Evolutionary conservation across 306 rosid genomes (phyloP).

Genomic region (Astragalus glycyphyllos): DNA sequence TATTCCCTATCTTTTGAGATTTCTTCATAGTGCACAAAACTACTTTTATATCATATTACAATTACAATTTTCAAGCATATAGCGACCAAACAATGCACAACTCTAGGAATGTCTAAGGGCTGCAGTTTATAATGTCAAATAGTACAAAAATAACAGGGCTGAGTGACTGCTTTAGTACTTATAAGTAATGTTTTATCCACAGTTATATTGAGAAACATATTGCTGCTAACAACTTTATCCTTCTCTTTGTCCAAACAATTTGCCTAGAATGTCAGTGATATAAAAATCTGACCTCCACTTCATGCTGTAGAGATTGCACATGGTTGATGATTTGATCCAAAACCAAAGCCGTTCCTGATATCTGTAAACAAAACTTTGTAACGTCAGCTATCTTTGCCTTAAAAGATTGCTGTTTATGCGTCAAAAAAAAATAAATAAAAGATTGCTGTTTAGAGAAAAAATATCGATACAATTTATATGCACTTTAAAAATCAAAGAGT

Average conservation of each 20-base stretch:
- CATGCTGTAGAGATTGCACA: conserved; percentile 86
- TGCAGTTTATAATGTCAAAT: conserved; percentile 11
- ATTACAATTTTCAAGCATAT: conserved; percentile 20
- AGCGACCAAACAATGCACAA: conserved; percentile 21
- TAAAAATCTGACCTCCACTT: conserved; percentile 90
- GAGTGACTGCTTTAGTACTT: conserved; percentile 1
- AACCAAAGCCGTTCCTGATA: conserved; percentile 91
- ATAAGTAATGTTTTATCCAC: conserved; percentile 31
- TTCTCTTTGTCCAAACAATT: conserved; percentile 45
- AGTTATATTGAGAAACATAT: conserved; percentile 26
- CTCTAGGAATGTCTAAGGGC: conserved; percentile 12
- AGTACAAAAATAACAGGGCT: conserved; percentile 4
- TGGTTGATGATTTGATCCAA: conserved; percentile 97
- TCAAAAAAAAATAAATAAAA: too few relatives aligned
- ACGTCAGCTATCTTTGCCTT: conserved; percentile 37
- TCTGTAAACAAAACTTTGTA: conserved; percentile 58
- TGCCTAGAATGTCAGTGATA: conserved; percentile 36
- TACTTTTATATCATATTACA: conserved; percentile 18
- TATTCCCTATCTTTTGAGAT: conserved; percentile 29
- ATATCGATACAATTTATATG: conserved; percentile 16
- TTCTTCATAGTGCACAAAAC: not conserved
- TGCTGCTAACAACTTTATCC: conserved; percentile 41
- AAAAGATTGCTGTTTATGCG: too few relatives aligned
- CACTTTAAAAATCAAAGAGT: not conserved
- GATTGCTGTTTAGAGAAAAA: conserved; percentile 24